Percentiles rank a stretch among this genome's conserved stretches.
These are phyloP conservation scores for Fusarium mexicanum DNA, from an alignment of 2,329 filamentous ascomycete genomes.

Conservation along the genomic window DNA sequence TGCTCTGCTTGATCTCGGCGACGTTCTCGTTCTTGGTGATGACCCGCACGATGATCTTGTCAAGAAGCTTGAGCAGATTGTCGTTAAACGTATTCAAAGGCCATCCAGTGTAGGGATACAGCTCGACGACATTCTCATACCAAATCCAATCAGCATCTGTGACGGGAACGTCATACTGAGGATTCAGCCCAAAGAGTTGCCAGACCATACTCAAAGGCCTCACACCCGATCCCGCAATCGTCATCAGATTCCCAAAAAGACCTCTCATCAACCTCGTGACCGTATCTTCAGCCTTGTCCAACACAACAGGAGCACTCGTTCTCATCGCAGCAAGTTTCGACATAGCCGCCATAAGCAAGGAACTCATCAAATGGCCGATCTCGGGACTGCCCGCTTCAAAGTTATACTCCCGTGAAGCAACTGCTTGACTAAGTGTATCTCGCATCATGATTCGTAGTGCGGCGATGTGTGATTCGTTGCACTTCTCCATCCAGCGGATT, in stretches of 20 bases:
- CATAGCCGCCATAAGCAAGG: conserved; percentile 17
- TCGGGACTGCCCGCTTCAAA: neutral
- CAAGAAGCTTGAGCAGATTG: conserved; percentile 5
- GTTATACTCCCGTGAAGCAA: neutral
- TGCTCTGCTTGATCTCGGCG: neutral
- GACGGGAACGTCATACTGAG: conserved; percentile 1
- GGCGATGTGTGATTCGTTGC: conserved; percentile 10
- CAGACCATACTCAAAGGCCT: conserved; percentile 22
- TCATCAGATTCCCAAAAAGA: conserved; percentile 11
- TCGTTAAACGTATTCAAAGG: conserved; percentile 2
- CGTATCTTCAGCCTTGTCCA: conserved; percentile 7
- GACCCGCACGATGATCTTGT: conserved; percentile 11
- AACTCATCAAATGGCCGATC: conserved; percentile 17
- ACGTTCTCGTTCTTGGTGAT: conserved; percentile 8
- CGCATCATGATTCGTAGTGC: conserved; percentile 12
- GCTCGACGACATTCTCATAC: conserved; percentile 17
- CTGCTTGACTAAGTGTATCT: neutral
- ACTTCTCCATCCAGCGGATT: conserved; percentile 23
- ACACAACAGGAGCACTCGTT: neutral
- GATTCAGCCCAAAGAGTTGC: neutral
- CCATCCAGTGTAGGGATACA: conserved; percentile 19
- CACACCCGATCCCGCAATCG: conserved; percentile 1
- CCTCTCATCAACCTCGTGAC: conserved; percentile 12
- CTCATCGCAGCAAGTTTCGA: conserved; percentile 8
- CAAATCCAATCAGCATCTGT: neutral